Base-by-base conservation (phyloP, 163 green algal species). In the Scenedesmus sp. region DNA sequence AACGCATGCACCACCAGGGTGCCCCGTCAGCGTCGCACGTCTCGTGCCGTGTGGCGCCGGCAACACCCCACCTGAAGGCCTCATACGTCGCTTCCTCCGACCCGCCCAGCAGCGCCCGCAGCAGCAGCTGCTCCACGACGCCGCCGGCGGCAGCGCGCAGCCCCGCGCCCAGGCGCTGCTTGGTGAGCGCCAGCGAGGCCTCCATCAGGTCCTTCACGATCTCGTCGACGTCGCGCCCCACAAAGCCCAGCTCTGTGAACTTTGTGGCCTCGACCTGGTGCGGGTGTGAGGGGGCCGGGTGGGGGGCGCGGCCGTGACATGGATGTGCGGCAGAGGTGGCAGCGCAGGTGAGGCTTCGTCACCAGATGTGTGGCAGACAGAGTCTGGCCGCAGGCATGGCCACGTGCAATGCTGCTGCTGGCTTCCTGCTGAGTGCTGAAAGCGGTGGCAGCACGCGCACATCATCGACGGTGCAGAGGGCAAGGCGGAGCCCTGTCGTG, bases 201-300 rank as follows among this genome's bases (percentile, higher is more conserved):
- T 99, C 98, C 68, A 99, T 97, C 86, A 99, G 93, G 91, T 99
- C 98, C 15, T 97, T 93, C 18, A 99, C 97, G 83, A 99, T 99
- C 83, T 98, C 94, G 87, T 99, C 97, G 26, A 99, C 97, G 56
- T 88, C 86, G 59, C 80, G 78, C 33, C 98, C 98, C 86, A 99
- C 97, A 95, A 99, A 99, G 0, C 98, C 98, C 43, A 99, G 97
- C 96, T 99, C 98, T 5, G 98, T 99, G 95, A 99, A 99, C 94
- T 99, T 99, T 49, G 98, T 99, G 40, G 98, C 98, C 93, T 99
- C 98, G 13, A 99, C 96, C 96, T 98, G n/a, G n/a, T n/a, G 85
- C 12, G 24, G 44, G 22, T 35, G n/a, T 44, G 10, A 78, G 13
- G 65, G 0, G 0, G 0, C 43, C 35, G 3, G 15, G 46, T 80